Percentiles rank a stretch among this genome's conserved stretches.
phyloP scores from a whole-genome alignment of 768 basidiomycete genomes.

The Phylloporus arenicola region DNA sequence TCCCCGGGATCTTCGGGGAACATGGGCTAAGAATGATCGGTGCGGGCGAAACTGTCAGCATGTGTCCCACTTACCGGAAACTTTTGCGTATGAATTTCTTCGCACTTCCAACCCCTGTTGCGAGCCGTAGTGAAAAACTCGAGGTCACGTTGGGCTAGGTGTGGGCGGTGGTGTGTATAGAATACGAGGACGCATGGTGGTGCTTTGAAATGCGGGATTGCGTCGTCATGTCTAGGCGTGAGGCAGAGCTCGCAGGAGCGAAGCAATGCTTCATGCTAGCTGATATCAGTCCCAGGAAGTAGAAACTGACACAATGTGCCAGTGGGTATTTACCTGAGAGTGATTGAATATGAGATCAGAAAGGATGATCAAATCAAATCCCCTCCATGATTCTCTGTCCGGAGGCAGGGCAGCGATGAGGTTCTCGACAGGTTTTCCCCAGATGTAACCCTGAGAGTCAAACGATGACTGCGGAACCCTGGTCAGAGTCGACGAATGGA shows the following conservation, averaged over 20 bases:
- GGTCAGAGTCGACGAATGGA: conserved; percentile 29
- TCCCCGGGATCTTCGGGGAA: conserved; percentile 85
- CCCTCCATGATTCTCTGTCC: conserved; percentile 14
- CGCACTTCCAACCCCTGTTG: conserved; percentile 63
- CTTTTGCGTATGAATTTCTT: conserved; percentile 58
- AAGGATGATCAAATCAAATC: conserved; percentile 79
- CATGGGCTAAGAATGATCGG: conserved; percentile 58
- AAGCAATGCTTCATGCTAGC: conserved; percentile 76
- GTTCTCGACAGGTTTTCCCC: conserved; percentile 54
- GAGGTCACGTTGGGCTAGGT: conserved; percentile 76
- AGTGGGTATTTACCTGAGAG: conserved; percentile 59
- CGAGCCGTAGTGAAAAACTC: conserved; percentile 69
- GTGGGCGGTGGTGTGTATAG: conserved; percentile 85
- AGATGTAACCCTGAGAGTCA: conserved; percentile 63
- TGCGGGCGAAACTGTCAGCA: not conserved
- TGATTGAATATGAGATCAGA: conserved; percentile 96
- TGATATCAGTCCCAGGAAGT: not conserved
- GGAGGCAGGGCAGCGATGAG: conserved; percentile 27
- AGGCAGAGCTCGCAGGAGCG: conserved; percentile 56
- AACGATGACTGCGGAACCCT: not conserved
- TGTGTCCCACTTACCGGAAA: conserved; percentile 47
- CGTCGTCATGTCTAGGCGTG: conserved; percentile 12
- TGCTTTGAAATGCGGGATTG: conserved; percentile 3
- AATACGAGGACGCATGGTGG: conserved; percentile 66
- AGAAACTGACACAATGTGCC: not conserved